Conservation (phyloP, 1,284 basidiomycete genomes). For the Phlebopus sp. region DNA sequence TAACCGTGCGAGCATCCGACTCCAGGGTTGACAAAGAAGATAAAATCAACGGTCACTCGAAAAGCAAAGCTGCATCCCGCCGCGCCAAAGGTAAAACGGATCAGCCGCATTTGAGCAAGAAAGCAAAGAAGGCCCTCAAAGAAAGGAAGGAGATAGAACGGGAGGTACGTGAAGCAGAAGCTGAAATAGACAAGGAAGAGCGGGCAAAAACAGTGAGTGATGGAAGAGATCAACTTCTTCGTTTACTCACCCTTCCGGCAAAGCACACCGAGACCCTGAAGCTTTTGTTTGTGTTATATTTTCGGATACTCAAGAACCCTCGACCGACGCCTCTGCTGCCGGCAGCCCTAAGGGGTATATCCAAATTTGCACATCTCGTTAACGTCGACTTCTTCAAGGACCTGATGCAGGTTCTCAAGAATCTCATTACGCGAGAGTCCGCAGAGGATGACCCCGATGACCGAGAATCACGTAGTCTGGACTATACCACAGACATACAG, state of each 20-base stretch:
- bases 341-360: slow-evolving; percentile 88
- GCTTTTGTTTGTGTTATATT: slow-evolving; percentile 96
- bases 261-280: slow-evolving; percentile 95
- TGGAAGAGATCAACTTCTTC: slow-evolving; percentile 14
- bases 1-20: slow-evolving; percentile 73
- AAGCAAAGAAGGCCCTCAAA: slow-evolving; percentile 59
- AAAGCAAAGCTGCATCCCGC: slow-evolving; percentile 48
- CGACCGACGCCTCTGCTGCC: slow-evolving; percentile 82
- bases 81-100: slow-evolving; percentile 58
- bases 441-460: slow-evolving; percentile 45
- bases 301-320: slow-evolving; percentile 91
- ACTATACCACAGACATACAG: slow-evolving; percentile 41
- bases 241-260: slow-evolving; percentile 19
- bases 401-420: slow-evolving; percentile 83
- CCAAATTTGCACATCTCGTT: slow-evolving; percentile 93
- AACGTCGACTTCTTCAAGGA: slow-evolving; percentile 99
- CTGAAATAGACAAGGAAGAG: slow-evolving; percentile 92
- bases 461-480: slow-evolving; percentile 24
- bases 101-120: slow-evolving; percentile 83
- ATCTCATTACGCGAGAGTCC: slow-evolving; percentile 59
- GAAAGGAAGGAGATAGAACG: slow-evolving; percentile 84
- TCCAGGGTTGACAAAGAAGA: slow-evolving; percentile 60
- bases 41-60: slow-evolving; percentile 37
- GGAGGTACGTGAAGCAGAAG: slow-evolving; percentile 92
- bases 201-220: slow-evolving; percentile 71